phyloP scores from a whole-genome alignment of 352 stramenopile species.

The Pilasporangium apinafurcum region DNA sequence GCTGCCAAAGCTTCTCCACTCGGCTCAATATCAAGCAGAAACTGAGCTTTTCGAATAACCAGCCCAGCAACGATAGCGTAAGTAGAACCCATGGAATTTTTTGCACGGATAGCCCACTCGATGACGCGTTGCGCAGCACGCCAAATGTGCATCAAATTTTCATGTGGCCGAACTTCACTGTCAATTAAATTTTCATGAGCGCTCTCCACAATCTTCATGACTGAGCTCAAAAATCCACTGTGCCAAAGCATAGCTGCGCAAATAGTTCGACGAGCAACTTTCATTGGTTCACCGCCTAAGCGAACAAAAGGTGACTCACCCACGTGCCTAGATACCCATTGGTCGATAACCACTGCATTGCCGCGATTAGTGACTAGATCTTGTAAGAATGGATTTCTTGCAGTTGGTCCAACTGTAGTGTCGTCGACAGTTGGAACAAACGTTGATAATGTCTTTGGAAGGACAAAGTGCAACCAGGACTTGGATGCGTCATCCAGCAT shows the following conservation, averaged over 20 bases:
- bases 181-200: constrained; percentile 30
- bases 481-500: constrained; percentile 42
- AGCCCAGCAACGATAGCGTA: constrained; percentile 75
- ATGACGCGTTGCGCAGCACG: constrained; percentile 80
- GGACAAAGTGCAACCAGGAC: constrained; percentile 54
- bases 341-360: constrained; percentile 53
- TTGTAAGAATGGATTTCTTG: constrained; percentile 44
- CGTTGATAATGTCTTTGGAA: constrained; percentile 40
- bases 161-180: constrained; percentile 72
- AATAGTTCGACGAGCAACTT: constrained; percentile 75
- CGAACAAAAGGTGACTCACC: constrained; percentile 79
- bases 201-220: constrained; percentile 45
- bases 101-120: constrained; percentile 85
- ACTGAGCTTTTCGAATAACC: constrained; percentile 81
- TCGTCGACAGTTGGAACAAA: constrained; percentile 15
- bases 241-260: constrained; percentile 88
- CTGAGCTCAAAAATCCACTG: constrained; percentile 57
- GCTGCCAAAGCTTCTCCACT: constrained; percentile 63
- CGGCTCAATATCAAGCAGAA: constrained; percentile 77
- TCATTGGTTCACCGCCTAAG: constrained; percentile 80
- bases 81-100: constrained; percentile 84
- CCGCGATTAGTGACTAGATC: constrained; percentile 62
- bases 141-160: constrained; percentile 91
- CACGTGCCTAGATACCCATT: constrained; percentile 77
- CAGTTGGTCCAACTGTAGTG: constrained; percentile 3